Evolutionary conservation across 1,139 yeast species (phyloP).

Genomic region (Geotrichum carabidarum): DNA sequence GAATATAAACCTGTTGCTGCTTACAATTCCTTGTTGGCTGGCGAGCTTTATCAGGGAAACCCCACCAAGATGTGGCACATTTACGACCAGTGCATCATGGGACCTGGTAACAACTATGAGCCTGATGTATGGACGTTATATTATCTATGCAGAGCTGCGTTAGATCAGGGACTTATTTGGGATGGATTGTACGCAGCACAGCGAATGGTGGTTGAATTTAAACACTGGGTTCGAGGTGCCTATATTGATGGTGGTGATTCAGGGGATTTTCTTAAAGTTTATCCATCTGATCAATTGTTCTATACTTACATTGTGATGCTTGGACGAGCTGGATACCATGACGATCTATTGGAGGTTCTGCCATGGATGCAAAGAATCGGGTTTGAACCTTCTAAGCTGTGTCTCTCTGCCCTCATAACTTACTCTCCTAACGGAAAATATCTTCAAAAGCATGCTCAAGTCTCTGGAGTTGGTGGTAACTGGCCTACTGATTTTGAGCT

Average conservation of each 20-base stretch:
- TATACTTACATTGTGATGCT: conserved; percentile 49
- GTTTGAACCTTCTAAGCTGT: conserved; percentile 42
- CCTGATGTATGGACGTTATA: conserved; percentile 28
- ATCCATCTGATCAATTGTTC: conserved; percentile 50
- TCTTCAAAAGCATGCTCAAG: conserved; percentile 30
- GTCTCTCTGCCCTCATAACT: conserved; percentile 33
- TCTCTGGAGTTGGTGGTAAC: conserved; percentile 21
- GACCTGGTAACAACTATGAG: conserved; percentile 18
- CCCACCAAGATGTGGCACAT: conserved; percentile 29
- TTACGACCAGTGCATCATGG: conserved; percentile 23
- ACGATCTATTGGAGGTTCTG: conserved; percentile 50
- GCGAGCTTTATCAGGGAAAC: conserved; percentile 16
- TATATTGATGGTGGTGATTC: conserved; percentile 31
- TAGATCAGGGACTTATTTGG: conserved; percentile 40
- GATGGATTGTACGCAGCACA: conserved; percentile 53
- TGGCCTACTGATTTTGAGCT: conserved; percentile 34
- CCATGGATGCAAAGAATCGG: conserved; percentile 56
- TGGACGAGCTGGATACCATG: conserved; percentile 44
- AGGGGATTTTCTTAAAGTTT: conserved; percentile 35
- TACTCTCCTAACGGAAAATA: conserved; percentile 34
- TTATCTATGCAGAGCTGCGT: conserved; percentile 31
- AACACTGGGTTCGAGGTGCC: conserved; percentile 37
- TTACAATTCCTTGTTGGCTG: conserved; percentile 23
- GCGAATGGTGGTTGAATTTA: conserved; percentile 56
- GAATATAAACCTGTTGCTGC: conserved; percentile 11